Conservation (phyloP, 129 eudicot species). For the Rutidosis leptorrhynchoides region DNA sequence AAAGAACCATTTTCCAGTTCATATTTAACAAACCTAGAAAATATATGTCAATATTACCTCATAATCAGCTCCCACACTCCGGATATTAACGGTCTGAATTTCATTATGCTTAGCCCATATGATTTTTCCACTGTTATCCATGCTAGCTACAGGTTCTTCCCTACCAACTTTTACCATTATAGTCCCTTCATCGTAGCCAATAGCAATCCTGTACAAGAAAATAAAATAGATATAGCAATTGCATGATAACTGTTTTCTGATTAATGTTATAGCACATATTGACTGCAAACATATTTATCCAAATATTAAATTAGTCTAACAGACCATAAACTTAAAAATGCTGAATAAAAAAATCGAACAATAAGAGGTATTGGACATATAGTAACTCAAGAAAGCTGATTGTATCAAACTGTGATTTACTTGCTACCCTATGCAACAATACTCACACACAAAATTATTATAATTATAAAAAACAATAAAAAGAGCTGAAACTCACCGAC, state of each 20-base stretch:
- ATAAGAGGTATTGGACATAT: conserved; percentile 8
- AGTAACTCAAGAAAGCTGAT: conserved; percentile 1
- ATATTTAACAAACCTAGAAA: conserved; percentile 20
- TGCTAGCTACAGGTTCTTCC: conserved; percentile 90
- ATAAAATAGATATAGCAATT: conserved; percentile 7
- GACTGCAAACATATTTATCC: conserved; percentile 16
- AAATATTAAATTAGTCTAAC: conserved; percentile 1
- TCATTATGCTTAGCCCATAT: conserved; percentile 96
- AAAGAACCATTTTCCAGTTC: neutral
- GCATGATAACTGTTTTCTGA: conserved; percentile 4
- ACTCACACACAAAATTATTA: neutral
- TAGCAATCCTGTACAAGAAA: conserved; percentile 55
- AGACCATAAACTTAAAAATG: conserved; percentile 10
- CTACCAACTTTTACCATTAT: conserved; percentile 94
- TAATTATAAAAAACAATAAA: neutral
- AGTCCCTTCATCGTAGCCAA: conserved; percentile 93
- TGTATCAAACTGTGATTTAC: conserved; percentile 3
- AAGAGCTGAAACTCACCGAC: conserved; percentile 52
- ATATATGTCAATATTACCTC: conserved; percentile 47
- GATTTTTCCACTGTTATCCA: conserved; percentile 92
- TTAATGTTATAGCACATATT: neutral
- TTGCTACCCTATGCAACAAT: conserved; percentile 1
- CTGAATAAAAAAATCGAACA: neutral
- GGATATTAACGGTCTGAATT: conserved; percentile 80
- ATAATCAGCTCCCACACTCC: conserved; percentile 76